These are phyloP conservation scores for Paratinospora sagittata DNA, from an alignment of 164 flowering plant genomes.

Conservation along the genomic window DNA sequence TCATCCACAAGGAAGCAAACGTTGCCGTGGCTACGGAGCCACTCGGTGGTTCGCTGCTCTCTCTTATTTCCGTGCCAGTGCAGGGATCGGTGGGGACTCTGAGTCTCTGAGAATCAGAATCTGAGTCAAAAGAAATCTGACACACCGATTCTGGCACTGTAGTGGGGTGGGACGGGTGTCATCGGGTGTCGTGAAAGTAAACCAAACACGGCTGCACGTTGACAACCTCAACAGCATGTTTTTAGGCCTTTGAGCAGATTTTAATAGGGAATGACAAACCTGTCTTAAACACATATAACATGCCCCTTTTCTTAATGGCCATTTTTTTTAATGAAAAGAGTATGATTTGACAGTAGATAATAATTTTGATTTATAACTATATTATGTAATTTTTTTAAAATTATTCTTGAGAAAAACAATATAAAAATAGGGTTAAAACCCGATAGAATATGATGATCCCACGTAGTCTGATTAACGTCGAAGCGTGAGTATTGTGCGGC, in stretches of 20 bases:
- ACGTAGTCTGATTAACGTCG: no score
- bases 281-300: not conserved
- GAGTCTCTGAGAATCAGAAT: constrained; percentile 14
- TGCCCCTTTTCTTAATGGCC: not conserved
- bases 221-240: not conserved
- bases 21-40: not conserved
- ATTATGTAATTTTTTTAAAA: no score
- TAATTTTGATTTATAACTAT: not conserved
- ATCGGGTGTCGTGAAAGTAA: constrained; percentile 31
- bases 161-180: constrained; percentile 5
- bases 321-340: not conserved
- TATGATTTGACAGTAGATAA: not conserved
- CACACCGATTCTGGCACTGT: constrained; percentile 10
- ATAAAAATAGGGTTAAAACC: no score
- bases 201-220: constrained; percentile 20
- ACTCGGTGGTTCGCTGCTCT: not conserved
- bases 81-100: constrained; percentile 1
- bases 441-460: no score
- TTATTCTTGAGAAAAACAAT: no score
- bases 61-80: constrained; percentile 14
- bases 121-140: constrained; percentile 17
- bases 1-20: not conserved
- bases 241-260: constrained; percentile 2
- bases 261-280: not conserved
- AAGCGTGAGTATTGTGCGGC: no score